Evolutionary conservation across 1,139 yeast species (phyloP).

Genomic region (Kodamaea anthophila): DNA sequence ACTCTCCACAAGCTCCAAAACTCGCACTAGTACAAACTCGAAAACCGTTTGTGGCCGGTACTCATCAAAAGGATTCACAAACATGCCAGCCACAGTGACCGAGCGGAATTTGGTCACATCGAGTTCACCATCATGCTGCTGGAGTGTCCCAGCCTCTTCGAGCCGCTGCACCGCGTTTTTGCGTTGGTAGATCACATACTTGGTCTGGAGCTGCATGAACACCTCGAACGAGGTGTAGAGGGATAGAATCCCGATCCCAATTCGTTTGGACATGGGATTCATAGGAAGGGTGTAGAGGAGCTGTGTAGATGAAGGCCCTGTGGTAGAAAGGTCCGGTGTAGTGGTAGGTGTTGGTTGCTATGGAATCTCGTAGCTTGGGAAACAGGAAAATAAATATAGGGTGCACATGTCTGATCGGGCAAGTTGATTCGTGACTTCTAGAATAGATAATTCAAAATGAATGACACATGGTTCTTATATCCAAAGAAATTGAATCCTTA

Average conservation of each 20-base stretch:
- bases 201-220: constrained; percentile 53
- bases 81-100: constrained; percentile 68
- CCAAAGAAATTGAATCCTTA: no score
- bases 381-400: no score
- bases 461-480: no score
- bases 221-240: constrained; percentile 67
- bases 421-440: no score
- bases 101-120: constrained; percentile 34
- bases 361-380: no score
- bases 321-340: no score
- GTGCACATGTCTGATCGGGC: no score
- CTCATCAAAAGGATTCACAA: constrained; percentile 87
- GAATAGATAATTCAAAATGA: no score
- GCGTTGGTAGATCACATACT: constrained; percentile 49
- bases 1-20: constrained; percentile 60
- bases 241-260: constrained; percentile 49
- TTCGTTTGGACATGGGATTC: constrained; percentile 27
- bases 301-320: no score
- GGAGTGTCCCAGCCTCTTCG: constrained; percentile 9
- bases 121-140: constrained; percentile 9
- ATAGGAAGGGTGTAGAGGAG: no score
- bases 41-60: constrained; percentile 85
- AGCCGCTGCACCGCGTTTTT: constrained; percentile 28
- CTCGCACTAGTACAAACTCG: constrained; percentile 70
- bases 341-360: no score